Evolutionary conservation across 805 yeast genomes (phyloP), one percentile per base, ranked within the genome.

Genomic region (Kluyveromyces lactis): DNA sequence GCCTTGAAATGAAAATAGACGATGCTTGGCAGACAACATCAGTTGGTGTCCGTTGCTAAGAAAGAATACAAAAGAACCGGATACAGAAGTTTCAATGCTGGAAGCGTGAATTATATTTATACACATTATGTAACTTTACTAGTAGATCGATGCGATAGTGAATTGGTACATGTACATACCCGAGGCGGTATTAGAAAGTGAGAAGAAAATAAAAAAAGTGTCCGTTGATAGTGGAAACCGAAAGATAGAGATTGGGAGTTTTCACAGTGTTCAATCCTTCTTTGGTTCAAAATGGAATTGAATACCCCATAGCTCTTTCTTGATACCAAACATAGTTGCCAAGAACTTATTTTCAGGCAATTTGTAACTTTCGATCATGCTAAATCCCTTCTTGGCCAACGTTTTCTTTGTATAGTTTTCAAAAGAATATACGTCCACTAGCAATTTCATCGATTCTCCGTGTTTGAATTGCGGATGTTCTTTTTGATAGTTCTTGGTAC

Each of bases 351-450:
- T 56, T 28, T 53, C 60, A 29, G 46, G 29, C 35, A 60, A 24
- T 19, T 60, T 41, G 33, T 54, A 42, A 40, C 47, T 46, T 19
- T 58, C 55, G 21, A 69, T 56, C 36, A 60, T 51, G 32, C 53
- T 59, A 53, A 77, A 81, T 2, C 74, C 71, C 41, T 67, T 68
- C 3, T 55, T 47, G 26, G 47, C 53, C 39, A 77, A 61, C 1
- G 68, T 49, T 3, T 56, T 42, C 36, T 63, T 62, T 43, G 68
- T 62, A 6, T 46, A 53, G 2, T 44, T 42, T 51, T 81, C 84
- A 44, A 78, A 73, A 1, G 78, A 71, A 46, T 71, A 73, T 9
- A 69, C 63, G 34, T 77, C 77, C 23, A 73, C 55, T 18, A 62
- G 47, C n/a, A 75, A 55, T 31, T 60, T 63, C 47, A 71, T 63